Percentiles rank a stretch among this genome's conserved stretches.
These are phyloP conservation scores for Populus alba DNA, from an alignment of 345 rosid species.

Conservation along the genomic window DNA sequence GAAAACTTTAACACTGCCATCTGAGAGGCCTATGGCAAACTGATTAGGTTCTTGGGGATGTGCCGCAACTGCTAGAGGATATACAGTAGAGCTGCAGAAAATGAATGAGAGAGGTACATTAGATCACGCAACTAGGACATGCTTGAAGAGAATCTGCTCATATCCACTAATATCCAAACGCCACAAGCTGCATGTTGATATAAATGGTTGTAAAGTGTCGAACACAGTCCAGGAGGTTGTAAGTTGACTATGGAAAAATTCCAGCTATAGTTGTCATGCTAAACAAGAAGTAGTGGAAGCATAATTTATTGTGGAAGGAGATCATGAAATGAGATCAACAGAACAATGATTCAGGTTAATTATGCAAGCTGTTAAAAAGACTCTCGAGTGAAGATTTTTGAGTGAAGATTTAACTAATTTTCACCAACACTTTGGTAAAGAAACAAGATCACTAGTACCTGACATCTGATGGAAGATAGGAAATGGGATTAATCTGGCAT, in stretches of 20 bases:
- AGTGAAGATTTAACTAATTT: neutral
- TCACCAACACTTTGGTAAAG: neutral
- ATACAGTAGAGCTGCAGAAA: constrained; percentile 16
- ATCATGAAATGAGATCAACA: neutral
- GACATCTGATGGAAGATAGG: constrained; percentile 17
- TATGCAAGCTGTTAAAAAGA: neutral
- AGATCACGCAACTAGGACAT: neutral
- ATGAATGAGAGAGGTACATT: neutral
- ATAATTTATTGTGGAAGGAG: neutral
- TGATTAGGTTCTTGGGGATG: constrained; percentile 75
- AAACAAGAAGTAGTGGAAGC: neutral
- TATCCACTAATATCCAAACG: too few species aligned
- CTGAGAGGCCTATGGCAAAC: constrained; percentile 59
- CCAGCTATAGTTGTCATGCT: neutral
- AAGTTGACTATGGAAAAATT: neutral
- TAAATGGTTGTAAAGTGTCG: neutral
- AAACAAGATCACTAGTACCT: neutral
- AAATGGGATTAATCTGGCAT: constrained; percentile 16
- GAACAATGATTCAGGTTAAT: neutral
- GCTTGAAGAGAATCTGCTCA: neutral
- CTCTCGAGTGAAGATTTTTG: neutral
- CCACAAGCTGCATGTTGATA: neutral
- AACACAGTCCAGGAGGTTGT: neutral
- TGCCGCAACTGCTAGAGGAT: constrained; percentile 58
- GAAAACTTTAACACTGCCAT: constrained; percentile 59